phyloP scores from a whole-genome alignment of 1,284 basidiomycete species.

The Testicularia cyperi region DNA sequence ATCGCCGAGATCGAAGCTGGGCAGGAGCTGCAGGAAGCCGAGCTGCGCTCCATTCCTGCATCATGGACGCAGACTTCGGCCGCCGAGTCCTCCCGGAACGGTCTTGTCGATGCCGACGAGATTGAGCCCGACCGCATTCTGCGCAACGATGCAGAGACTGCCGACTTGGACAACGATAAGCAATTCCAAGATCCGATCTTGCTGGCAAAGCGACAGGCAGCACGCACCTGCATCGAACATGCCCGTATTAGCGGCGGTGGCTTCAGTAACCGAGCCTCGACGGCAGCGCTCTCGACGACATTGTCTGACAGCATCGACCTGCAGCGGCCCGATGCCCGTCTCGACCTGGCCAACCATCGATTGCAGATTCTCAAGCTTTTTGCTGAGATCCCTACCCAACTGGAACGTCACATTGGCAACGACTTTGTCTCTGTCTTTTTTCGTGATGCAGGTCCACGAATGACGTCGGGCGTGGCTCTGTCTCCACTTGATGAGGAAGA shows the following conservation, averaged over 20 bases:
- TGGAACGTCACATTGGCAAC: constrained; percentile 49
- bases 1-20: constrained; percentile 29
- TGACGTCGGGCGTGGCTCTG: constrained; percentile 23
- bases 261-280: too few relatives aligned
- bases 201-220: constrained; percentile 19
- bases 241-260: constrained; percentile 18
- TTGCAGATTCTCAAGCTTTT: constrained; percentile 49
- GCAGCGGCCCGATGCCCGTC: constrained; percentile 38
- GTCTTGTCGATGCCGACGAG: constrained; percentile 8
- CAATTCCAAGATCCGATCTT: constrained; percentile 49
- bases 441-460: constrained; percentile 35
- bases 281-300: constrained; percentile 12
- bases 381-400: constrained; percentile 23
- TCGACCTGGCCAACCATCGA: constrained; percentile 51
- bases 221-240: constrained; percentile 33
- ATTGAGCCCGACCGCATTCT: constrained; percentile 23
- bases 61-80: constrained; percentile 3
- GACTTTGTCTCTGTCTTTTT: constrained; percentile 47
- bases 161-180: constrained; percentile 36
- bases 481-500: constrained; percentile 30
- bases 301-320: constrained; percentile 16
- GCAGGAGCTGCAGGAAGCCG: constrained; percentile 9
- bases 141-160: constrained; percentile 25
- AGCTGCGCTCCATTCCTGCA: constrained; percentile 14
- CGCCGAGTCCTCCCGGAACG: not conserved